Evolutionary conservation across 2,329 filamentous ascomycete genomes (phyloP).

Genomic region (Trichoderma guizhouense): DNA sequence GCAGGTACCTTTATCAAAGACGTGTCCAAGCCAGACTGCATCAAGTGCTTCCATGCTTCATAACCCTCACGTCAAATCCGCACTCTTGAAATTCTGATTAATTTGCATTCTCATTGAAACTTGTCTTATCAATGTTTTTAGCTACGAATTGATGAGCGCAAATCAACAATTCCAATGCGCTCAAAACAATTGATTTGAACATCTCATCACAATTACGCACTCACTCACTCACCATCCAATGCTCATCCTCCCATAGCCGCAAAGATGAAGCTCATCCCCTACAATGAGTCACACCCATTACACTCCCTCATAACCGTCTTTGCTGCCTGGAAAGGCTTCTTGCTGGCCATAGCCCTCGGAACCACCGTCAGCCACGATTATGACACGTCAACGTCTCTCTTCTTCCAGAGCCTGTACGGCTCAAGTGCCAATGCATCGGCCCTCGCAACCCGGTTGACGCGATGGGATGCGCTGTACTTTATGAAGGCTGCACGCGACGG

Average conservation of each 20-base stretch:
- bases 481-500: conserved; percentile 59
- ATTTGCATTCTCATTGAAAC: not conserved
- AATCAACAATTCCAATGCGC: not conserved
- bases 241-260: not conserved
- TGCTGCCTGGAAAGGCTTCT: conserved; percentile 61
- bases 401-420: conserved; percentile 36
- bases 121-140: too few relatives aligned
- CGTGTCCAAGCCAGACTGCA: not conserved
- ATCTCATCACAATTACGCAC: not conserved
- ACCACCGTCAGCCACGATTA: conserved; percentile 60
- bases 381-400: conserved; percentile 68
- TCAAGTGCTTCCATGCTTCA: not conserved
- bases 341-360: conserved; percentile 59
- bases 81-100: not conserved
- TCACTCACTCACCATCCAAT: not conserved
- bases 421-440: conserved; percentile 38
- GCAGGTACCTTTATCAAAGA: not conserved
- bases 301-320: conserved; percentile 42
- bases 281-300: conserved; percentile 22
- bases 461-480: conserved; percentile 83
- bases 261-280: conserved; percentile 5
- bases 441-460: conserved; percentile 57
- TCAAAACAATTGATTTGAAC: not conserved
- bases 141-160: fast-evolving
- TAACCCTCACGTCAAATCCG: not conserved